phyloP scores from a whole-genome alignment of 352 stramenopile species.

The Globisporangium iwayamae region DNA sequence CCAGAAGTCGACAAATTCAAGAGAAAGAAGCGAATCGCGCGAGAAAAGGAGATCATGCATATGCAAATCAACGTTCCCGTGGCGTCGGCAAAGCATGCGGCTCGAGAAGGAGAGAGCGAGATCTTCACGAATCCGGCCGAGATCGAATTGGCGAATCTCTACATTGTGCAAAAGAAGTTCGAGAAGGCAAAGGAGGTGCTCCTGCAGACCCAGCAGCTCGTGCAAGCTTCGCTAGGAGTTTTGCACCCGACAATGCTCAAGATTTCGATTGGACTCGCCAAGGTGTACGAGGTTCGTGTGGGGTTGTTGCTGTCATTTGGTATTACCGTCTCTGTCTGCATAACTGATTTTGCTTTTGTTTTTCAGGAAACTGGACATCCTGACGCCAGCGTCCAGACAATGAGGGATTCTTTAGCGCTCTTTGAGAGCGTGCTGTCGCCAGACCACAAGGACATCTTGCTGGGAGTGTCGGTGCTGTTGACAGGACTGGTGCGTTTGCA shows the following conservation, averaged over 20 bases:
- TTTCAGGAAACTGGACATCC: conserved; percentile 27
- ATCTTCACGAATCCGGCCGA: conserved; percentile 50
- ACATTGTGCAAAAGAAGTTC: conserved; percentile 56
- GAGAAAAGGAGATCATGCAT: conserved; percentile 54
- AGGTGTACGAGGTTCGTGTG: conserved; percentile 25
- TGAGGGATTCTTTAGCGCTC: conserved; percentile 29
- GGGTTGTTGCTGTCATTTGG: background rate
- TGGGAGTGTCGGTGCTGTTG: conserved; percentile 35
- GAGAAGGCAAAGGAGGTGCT: conserved; percentile 42
- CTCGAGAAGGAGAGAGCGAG: conserved; percentile 25
- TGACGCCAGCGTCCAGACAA: conserved; percentile 15
- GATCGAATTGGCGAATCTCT: conserved; percentile 50
- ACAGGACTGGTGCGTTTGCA: conserved; percentile 33
- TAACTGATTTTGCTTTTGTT: background rate
- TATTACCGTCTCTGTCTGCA: background rate
- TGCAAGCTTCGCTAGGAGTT: conserved; percentile 35
- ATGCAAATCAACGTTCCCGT: conserved; percentile 53
- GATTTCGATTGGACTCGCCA: conserved; percentile 38
- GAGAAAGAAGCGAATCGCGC: conserved; percentile 33
- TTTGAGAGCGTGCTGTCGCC: conserved; percentile 34
- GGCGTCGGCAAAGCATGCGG: conserved; percentile 40
- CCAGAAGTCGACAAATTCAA: conserved; percentile 48
- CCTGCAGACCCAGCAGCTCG: conserved; percentile 21
- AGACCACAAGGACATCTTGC: conserved; percentile 46
- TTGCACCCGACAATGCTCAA: conserved; percentile 59